Conservation (phyloP, 2,329 filamentous ascomycete species). For the Fusarium nematophilum region DNA sequence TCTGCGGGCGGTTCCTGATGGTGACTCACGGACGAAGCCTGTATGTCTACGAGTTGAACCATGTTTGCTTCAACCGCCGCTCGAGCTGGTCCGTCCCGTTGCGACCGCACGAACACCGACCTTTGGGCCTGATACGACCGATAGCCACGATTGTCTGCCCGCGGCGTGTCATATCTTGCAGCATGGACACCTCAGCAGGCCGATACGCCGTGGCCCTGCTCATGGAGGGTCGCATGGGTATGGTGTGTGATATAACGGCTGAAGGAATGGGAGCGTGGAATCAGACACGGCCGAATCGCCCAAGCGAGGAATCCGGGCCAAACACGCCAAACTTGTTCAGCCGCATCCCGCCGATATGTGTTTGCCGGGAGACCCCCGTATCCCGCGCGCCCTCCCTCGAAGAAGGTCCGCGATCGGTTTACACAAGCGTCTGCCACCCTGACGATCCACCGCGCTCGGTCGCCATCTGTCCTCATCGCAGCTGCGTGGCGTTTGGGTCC, state of each 20-base stretch:
- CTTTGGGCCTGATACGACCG: constrained; percentile 51
- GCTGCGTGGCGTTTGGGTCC: constrained; percentile 74
- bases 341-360: constrained; percentile 26
- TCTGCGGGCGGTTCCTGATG: constrained; percentile 68
- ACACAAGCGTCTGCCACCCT: constrained; percentile 65
- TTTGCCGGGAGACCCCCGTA: constrained; percentile 39
- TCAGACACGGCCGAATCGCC: constrained; percentile 11
- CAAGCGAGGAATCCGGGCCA: constrained; percentile 20
- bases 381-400: constrained; percentile 45
- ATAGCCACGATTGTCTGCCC: constrained; percentile 68
- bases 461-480: constrained; percentile 72
- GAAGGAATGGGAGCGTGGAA: constrained; percentile 21
- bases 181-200: constrained; percentile 70
- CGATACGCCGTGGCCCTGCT: constrained; percentile 68
- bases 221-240: constrained; percentile 68
- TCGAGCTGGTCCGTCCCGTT: constrained; percentile 43
- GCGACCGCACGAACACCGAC: constrained; percentile 36
- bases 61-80: constrained; percentile 47
- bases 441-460: constrained; percentile 74
- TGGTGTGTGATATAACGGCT: constrained; percentile 66
- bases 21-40: constrained; percentile 65
- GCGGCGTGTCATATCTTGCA: constrained; percentile 66
- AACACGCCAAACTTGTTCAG: constrained; percentile 10
- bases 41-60: constrained; percentile 63
- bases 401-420: constrained; percentile 46